phyloP scores from a whole-genome alignment of 2,329 filamentous ascomycete genomes.

The Beauveria pseudobassiana region DNA sequence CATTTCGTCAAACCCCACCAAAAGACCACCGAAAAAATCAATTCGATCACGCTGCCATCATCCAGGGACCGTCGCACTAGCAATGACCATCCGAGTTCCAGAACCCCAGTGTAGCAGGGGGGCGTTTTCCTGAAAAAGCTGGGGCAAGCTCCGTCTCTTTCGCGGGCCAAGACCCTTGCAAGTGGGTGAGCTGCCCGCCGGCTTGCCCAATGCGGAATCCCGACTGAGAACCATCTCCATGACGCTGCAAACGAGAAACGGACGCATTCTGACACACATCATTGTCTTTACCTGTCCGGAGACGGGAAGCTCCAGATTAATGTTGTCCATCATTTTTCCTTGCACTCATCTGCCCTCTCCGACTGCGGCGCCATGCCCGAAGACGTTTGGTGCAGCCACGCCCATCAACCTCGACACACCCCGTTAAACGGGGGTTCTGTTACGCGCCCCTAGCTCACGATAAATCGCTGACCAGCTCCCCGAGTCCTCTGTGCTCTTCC shows the following conservation, averaged over 20 bases:
- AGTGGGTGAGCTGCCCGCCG: conserved; percentile 3
- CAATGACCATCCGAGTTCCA: conserved; percentile 1
- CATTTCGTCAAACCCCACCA: conserved; percentile 3
- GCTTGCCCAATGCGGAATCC: conserved; percentile 13
- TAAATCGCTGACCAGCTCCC: neutral
- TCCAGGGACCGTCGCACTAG: conserved; percentile 2
- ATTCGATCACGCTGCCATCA: conserved; percentile 5
- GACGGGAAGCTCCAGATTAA: conserved; percentile 8
- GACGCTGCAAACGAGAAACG: neutral
- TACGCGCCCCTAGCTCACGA: conserved; percentile 4
- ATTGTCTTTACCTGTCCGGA: neutral
- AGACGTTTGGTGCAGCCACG: neutral
- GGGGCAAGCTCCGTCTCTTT: conserved; percentile 1
- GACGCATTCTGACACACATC: neutral
- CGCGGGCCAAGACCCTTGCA: neutral
- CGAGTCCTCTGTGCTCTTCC: neutral
- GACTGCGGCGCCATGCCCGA: conserved; percentile 4
- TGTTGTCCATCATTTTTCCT: neutral
- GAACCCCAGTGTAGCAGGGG: conserved; percentile 2
- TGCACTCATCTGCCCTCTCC: neutral
- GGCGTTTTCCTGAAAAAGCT: neutral
- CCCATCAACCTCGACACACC: neutral
- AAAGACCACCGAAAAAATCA: neutral
- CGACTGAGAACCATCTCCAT: neutral
- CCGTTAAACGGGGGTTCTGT: neutral